Base-by-base conservation (phyloP, 768 basidiomycete genomes). In the Chiua virens region DNA sequence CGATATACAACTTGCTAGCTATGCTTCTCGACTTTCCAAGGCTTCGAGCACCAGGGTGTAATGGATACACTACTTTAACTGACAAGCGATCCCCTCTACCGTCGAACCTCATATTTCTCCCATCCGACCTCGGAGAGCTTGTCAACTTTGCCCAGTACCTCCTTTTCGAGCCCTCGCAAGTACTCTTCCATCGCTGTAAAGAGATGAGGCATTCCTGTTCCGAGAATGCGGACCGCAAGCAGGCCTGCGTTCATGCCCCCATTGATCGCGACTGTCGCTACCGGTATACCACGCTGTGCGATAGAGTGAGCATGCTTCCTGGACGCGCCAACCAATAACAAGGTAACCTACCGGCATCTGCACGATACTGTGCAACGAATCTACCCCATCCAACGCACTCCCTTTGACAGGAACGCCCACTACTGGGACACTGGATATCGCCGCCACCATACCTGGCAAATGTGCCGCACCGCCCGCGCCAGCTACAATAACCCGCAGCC, bases 401-500 rank as follows among this genome's bases (percentile, higher is more conserved):
- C 92, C 95, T 66, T 94, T 97, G 49, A 99, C 97, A 3, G 97
- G 97, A 0, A 99, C 97, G 13, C 97, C 96, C 28, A 99, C 82
- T 0, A 99, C 92, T 0, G 97, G 96, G 45, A 98, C 67, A 3
- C 85, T 76, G 0, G 94, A 96, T 87, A 97, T 85, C 18, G 91
- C 87, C 5, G 96, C 97, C 1, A 98, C 92, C 97, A 99, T 99
- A 0, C 97, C 97, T 0, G 97, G 97, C 2, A 99, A 73, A 73
- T 99, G 97, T 5, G 96, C 97, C 1, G 97, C 96, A 0, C 97
- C 97, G n/a, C 97, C 97, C 7, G 97, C 97, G 7, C 96, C 96
- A 2, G 96, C 96, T 38, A 99, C 87, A 68, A 99, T 83, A 5
- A 79, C 81, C 41, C 87, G 72, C 37, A 89, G 57, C 3, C 89